Evolutionary conservation across 2,329 filamentous ascomycete species (phyloP).

Genomic region (Cordyceps farinosa): DNA sequence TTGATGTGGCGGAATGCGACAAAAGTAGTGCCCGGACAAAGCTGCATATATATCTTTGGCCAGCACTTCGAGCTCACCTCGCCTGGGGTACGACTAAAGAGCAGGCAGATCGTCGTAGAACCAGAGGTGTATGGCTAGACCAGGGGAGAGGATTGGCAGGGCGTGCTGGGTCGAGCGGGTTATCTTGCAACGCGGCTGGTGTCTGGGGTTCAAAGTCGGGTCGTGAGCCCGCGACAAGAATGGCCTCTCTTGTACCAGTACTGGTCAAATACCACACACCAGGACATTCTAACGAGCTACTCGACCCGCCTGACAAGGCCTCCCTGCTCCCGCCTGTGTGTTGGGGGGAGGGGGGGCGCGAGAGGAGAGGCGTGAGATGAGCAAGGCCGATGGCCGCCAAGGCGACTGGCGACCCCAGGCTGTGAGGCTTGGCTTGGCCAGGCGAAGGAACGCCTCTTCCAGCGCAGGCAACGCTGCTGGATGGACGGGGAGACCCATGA

Average conservation of each 20-base stretch:
- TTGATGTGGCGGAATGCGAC: constrained; percentile 1
- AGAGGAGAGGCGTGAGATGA: constrained; percentile 3
- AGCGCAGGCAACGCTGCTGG: not conserved
- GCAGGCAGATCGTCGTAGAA: constrained; percentile 3
- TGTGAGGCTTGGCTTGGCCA: not conserved
- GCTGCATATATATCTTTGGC: constrained; percentile 13
- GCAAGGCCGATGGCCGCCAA: constrained; percentile 12
- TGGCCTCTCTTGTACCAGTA: not conserved
- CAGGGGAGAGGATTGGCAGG: not conserved
- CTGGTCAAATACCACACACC: not conserved
- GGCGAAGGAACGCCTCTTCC: constrained; percentile 8
- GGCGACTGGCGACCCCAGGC: not conserved
- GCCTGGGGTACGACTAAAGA: not conserved
- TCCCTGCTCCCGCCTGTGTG: not conserved
- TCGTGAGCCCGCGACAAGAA: not conserved
- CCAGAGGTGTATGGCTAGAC: constrained; percentile 5
- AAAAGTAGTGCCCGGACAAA: not conserved
- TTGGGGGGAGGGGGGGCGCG: not conserved
- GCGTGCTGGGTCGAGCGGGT: not conserved
- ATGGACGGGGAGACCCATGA: not conserved
- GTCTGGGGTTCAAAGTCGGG: constrained; percentile 3
- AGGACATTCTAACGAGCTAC: not conserved
- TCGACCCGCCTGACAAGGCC: constrained; percentile 8
- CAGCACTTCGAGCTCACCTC: not conserved
- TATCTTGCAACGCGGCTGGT: constrained; percentile 2